Base-by-base conservation (phyloP, 2,329 filamentous ascomycete species). In the Lecanoromycetidae sp. region DNA sequence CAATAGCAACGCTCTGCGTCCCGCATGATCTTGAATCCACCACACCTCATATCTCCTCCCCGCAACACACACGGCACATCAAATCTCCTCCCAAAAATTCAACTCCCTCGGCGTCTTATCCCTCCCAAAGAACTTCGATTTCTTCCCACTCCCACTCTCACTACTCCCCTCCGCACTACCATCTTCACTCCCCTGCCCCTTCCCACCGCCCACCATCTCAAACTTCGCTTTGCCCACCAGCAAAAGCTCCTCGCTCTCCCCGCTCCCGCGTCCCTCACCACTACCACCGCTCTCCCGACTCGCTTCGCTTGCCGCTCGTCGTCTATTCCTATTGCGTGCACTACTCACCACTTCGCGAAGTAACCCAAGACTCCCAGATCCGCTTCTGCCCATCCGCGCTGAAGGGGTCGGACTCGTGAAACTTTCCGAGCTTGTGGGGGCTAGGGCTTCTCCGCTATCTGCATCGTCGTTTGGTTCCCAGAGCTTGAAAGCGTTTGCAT, bases 11-110 rank as follows among this genome's bases (percentile, higher is more conserved):
- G n/a, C n/a, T n/a, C n/a, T n/a, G n/a, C n/a, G n/a, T n/a, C n/a
- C n/a, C n/a, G n/a, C n/a, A n/a, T n/a, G n/a, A n/a, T n/a, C n/a
- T n/a, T n/a, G n/a, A n/a, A n/a, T n/a, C n/a, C n/a, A n/a, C n/a
- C n/a, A n/a, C n/a, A n/a, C n/a, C n/a, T n/a, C n/a, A n/a, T n/a
- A n/a, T n/a, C n/a, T n/a, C n/a, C n/a, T n/a, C n/a, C n/a, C n/a
- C n/a, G n/a, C n/a, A n/a, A n/a, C n/a, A n/a, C n/a, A n/a, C n/a
- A n/a, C n/a, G n/a, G n/a, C n/a, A n/a, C 25, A 17, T 46, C 29
- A 46, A 23, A 46, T 17, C 44, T 46, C 44, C 44, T 46, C 44
- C 44, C 44, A 46, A 8, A 46, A n/a, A 27, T 46, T 34, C 15
- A 30, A 26, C 7, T n/a, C 34, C 20, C 44, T 19, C 29, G 17